Conservation (phyloP, 495 filamentous ascomycete species). For the Letharia lupina region DNA sequence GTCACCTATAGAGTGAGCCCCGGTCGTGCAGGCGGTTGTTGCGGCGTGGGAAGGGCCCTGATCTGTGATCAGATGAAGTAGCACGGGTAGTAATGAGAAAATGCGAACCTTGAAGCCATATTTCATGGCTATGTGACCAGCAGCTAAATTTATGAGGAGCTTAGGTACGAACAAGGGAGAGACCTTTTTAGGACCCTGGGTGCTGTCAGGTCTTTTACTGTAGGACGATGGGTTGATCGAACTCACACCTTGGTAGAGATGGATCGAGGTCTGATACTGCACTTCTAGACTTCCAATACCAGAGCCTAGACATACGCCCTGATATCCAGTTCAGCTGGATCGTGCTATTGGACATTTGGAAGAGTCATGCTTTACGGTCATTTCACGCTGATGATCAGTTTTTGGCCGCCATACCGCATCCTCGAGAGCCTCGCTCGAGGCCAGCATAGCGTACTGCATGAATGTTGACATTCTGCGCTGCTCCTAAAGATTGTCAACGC, state of each 20-base stretch:
- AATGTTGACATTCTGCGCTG: slow-evolving; percentile 85
- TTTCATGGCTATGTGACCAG: slow-evolving; percentile 89
- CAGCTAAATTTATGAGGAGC: slow-evolving; percentile 87
- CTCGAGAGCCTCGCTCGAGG: slow-evolving; percentile 73
- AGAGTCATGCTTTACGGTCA: slow-evolving; percentile 42
- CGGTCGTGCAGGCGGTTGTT: slow-evolving; percentile 92
- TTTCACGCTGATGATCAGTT: slow-evolving; percentile 52
- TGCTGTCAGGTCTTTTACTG: background rate
- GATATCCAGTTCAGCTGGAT: background rate
- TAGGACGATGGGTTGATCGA: background rate
- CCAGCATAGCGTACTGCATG: slow-evolving; percentile 82
- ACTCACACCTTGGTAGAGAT: slow-evolving; percentile 62
- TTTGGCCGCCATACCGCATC: slow-evolving; percentile 75
- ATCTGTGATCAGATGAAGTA: background rate
- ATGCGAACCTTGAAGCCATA: slow-evolving; percentile 62
- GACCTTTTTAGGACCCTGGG: slow-evolving; percentile 80
- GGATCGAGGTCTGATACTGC: slow-evolving; percentile 71
- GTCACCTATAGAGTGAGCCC: slow-evolving; percentile 88
- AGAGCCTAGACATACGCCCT: slow-evolving; percentile 89
- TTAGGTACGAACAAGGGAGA: slow-evolving; percentile 88
- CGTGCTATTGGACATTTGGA: background rate
- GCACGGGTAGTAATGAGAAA: background rate
- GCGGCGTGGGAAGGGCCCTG: slow-evolving; percentile 84
- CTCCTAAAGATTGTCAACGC: slow-evolving; percentile 39
- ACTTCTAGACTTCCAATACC: slow-evolving; percentile 93